phyloP scores from a whole-genome alignment of 805 yeast genomes.

The Candida tallmaniae region DNA sequence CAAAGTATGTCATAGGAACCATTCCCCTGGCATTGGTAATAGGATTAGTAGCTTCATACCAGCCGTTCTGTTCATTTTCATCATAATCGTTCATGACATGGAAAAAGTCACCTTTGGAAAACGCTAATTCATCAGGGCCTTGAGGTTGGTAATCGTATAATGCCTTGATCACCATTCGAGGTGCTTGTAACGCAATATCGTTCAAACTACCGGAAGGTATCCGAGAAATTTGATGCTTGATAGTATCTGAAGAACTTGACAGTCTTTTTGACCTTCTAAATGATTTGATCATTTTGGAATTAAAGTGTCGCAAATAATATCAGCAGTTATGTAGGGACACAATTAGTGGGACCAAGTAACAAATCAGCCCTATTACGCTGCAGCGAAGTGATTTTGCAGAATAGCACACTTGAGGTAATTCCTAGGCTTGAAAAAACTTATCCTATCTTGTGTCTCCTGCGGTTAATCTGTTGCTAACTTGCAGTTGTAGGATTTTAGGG shows the following conservation, averaged over 20 bases:
- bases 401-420: no score
- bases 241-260: conserved; percentile 25
- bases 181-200: conserved; percentile 41
- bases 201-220: conserved; percentile 18
- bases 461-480: no score
- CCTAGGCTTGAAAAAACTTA: no score
- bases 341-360: no score
- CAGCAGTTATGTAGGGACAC: no score
- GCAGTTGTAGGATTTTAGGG: no score
- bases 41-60: conserved; percentile 91
- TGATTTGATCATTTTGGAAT: conserved; percentile 31
- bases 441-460: no score
- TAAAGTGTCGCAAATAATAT: no score
- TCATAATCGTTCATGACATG: conserved; percentile 49
- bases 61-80: conserved; percentile 39
- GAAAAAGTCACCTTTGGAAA: conserved; percentile 82
- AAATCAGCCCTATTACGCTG: no score
- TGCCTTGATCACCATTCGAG: conserved; percentile 82
- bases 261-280: conserved; percentile 39
- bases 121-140: conserved; percentile 75
- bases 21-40: conserved; percentile 70
- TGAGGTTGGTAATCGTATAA: conserved; percentile 72
- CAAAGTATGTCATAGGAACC: conserved; percentile 85
- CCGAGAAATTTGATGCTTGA: conserved; percentile 31
- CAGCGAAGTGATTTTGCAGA: no score